A percentile compares a stretch with the other conserved stretches of the same genome.
Evolutionary conservation across 2,329 filamentous ascomycete genomes (phyloP).

Genomic region (Colletotrichum destructivum): DNA sequence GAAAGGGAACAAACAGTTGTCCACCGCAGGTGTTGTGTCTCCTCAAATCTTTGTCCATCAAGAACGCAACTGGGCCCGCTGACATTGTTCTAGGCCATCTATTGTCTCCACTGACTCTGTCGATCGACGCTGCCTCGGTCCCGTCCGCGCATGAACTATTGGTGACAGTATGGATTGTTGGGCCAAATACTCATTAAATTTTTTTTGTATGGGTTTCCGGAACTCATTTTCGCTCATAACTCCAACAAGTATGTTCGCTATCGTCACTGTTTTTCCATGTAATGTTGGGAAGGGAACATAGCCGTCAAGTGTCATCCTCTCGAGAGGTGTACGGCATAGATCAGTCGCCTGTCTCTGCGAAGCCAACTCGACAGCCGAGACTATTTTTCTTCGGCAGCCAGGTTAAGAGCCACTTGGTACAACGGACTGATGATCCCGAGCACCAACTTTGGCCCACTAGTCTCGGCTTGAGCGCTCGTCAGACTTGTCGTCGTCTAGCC

Average conservation of each 20-base stretch:
- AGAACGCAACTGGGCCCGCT: neutral
- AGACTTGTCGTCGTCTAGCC: neutral
- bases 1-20: neutral
- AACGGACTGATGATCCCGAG: neutral
- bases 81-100: neutral
- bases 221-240: neutral
- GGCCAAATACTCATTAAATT: neutral
- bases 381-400: neutral
- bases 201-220: neutral
- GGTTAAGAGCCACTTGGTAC: slow-evolving; percentile 4
- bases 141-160: neutral
- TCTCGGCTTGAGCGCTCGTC: neutral
- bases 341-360: neutral
- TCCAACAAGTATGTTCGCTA: neutral
- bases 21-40: neutral
- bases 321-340: neutral
- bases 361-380: neutral
- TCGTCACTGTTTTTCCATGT: neutral
- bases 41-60: neutral
- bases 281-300: neutral
- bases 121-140: slow-evolving; percentile 10
- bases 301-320: neutral
- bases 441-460: neutral
- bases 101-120: slow-evolving; percentile 8
- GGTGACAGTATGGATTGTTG: slow-evolving; percentile 1